A percentile compares a stretch with the other conserved stretches of the same genome.
Conservation (phyloP, 805 yeast species). For the Ogataea wickerhamii region DNA sequence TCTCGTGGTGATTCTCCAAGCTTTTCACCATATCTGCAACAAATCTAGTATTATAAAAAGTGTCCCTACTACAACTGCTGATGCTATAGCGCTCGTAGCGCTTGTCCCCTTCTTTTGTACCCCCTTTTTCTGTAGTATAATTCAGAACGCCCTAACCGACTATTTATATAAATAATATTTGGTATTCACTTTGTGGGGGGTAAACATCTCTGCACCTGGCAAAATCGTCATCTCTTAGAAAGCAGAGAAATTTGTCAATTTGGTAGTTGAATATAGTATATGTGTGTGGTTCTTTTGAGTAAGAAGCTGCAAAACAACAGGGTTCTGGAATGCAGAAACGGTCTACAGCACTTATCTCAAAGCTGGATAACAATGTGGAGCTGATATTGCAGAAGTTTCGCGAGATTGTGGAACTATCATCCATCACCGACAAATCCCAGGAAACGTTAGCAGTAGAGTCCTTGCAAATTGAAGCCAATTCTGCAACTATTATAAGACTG, state of each 20-base stretch:
- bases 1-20: constrained; percentile 11
- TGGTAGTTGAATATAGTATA: too few relatives aligned
- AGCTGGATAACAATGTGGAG: constrained; percentile 49
- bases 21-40: constrained; percentile 9
- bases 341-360: constrained; percentile 40
- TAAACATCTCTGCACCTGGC: constrained; percentile 13
- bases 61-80: background rate
- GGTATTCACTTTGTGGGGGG: too few relatives aligned
- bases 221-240: too few relatives aligned
- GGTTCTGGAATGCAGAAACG: constrained; percentile 45
- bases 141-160: background rate
- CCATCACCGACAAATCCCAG: constrained; percentile 31
- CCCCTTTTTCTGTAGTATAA: background rate
- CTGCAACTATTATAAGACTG: constrained; percentile 46
- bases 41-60: background rate
- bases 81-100: background rate
- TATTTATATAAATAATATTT: too few relatives aligned
- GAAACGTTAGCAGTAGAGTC: constrained; percentile 48
- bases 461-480: constrained; percentile 51
- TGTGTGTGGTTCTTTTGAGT: background rate
- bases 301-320: background rate
- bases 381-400: constrained; percentile 50
- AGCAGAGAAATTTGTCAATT: background rate
- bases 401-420: constrained; percentile 47
- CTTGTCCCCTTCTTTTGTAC: background rate